Evolutionary conservation across 441 rosid species (phyloP).

Genomic region (Populus hybrid): DNA sequence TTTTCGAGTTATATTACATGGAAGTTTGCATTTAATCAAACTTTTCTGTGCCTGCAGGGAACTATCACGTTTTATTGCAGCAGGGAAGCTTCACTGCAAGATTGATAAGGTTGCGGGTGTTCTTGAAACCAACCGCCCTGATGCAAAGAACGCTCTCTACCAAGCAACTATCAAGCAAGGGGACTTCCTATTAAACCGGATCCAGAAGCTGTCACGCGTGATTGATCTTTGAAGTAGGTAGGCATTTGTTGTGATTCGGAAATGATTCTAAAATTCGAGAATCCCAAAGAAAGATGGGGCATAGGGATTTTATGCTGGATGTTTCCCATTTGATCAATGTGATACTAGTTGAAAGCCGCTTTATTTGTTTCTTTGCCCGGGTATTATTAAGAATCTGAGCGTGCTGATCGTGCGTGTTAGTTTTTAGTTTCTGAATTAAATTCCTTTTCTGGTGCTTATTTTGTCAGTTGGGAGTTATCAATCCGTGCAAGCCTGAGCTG

Average conservation of each 20-base stretch:
- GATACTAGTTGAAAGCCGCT: slow-evolving; percentile 6
- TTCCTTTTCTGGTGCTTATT: neutral
- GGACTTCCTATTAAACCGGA: slow-evolving; percentile 90
- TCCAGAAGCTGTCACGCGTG: slow-evolving; percentile 95
- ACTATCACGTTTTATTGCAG: slow-evolving; percentile 86
- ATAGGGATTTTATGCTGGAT: neutral
- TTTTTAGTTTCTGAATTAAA: neutral
- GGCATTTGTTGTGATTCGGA: neutral
- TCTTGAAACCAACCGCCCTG: slow-evolving; percentile 92
- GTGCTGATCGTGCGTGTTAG: neutral
- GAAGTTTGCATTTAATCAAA: neutral
- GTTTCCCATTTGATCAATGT: neutral
- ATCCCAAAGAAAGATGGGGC: slow-evolving; percentile 4
- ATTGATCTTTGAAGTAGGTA: slow-evolving; percentile 66
- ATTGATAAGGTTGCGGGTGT: slow-evolving; percentile 98
- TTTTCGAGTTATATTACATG: neutral
- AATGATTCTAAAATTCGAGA: slow-evolving; percentile 17
- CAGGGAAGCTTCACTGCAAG: slow-evolving; percentile 98
- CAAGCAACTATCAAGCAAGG: slow-evolving; percentile 98
- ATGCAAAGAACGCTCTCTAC: slow-evolving; percentile 96
- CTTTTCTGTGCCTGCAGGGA: slow-evolving; percentile 51
- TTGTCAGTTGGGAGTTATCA: neutral
- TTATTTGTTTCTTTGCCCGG: neutral
- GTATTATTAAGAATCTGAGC: slow-evolving; percentile 1
- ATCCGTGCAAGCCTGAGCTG: slow-evolving; percentile 20